Base-by-base conservation (phyloP, 305 asterid species). In the Withania somnifera region DNA sequence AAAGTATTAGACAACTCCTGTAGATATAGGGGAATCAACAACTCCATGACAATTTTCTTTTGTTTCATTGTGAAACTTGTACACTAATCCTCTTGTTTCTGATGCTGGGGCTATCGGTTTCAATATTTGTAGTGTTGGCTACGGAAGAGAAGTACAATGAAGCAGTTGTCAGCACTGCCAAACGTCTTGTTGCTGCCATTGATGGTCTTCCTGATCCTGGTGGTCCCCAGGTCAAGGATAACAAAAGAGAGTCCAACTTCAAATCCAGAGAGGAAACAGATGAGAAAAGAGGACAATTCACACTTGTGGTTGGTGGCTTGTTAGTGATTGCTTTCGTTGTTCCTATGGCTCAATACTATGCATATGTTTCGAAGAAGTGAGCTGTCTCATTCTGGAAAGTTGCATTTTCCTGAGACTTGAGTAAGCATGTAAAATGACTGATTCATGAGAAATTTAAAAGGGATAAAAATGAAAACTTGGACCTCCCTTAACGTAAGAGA, bases 261-360 rank as follows among this genome's bases (percentile, higher is more conserved):
- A 96, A 94, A 86, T 90, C 98, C 42, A 87, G 79, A 83, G 98
- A 96, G 83, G 99, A 96, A 88, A 96, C 99, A 3, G 99, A 94
- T 0, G 99, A 94, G 91, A 96, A 96, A 89, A 89, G 99, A 81
- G 97, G 98, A 24, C 99, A 96, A 84, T 96, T 96, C 91, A 87
- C 98, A 68, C 98, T 95, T 86, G 98, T 92, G 1, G 98, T 96
- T 78, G 98, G 98, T 89, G 99, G 98, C 84, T 88, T 96, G 91
- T 87, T 96, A 84, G 99, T 96, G 58, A 94, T 96, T 86, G 99
- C 99, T 86, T 96, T 96, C 68, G 98, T 96, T 85, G 99, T 96
- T 87, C 99, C 99, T 9, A 96, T 94, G 99, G 99, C 98, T 30
- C 99, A 96, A 87, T 96, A 96, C 88, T 94, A 88, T 78, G 99